phyloP scores from a whole-genome alignment of 2,329 filamentous ascomycete species.

The Sclerotinia sclerotiorum region DNA sequence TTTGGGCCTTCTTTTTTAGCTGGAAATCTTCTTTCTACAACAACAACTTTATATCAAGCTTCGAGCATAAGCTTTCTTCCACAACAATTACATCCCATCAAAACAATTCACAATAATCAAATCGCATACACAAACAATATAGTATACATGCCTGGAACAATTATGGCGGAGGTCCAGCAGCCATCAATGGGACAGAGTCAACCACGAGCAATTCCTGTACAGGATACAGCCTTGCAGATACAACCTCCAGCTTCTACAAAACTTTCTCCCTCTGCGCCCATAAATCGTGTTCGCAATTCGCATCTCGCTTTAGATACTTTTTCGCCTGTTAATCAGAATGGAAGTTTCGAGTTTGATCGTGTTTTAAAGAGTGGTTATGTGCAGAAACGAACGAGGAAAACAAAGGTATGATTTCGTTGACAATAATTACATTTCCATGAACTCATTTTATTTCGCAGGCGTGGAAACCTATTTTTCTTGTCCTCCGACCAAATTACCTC shows the following conservation, averaged over 20 bases:
- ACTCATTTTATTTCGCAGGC: conserved; percentile 51
- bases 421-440: not conserved
- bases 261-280: conserved; percentile 31
- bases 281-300: conserved; percentile 37
- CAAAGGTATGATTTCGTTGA: conserved; percentile 61
- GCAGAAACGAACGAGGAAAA: conserved; percentile 87
- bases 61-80: not conserved
- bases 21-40: not conserved
- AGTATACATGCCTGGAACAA: conserved; percentile 24
- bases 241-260: conserved; percentile 28
- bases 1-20: not conserved
- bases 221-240: conserved; percentile 31
- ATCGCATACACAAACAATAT: not conserved
- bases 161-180: conserved; percentile 34
- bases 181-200: conserved; percentile 25
- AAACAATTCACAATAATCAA: not conserved
- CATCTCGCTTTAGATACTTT: conserved; percentile 63
- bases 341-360: conserved; percentile 93
- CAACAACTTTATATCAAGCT: conserved; percentile 5
- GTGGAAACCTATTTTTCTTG: conserved; percentile 88
- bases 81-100: not conserved
- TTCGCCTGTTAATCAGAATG: conserved; percentile 89
- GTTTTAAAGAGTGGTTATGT: conserved; percentile 88
- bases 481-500: conserved; percentile 84
- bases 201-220: conserved; percentile 35